A percentile compares a stretch with the other conserved stretches of the same genome.
Conservation (phyloP, 1,284 basidiomycete genomes). For the Papiliotrema fonsecae region DNA sequence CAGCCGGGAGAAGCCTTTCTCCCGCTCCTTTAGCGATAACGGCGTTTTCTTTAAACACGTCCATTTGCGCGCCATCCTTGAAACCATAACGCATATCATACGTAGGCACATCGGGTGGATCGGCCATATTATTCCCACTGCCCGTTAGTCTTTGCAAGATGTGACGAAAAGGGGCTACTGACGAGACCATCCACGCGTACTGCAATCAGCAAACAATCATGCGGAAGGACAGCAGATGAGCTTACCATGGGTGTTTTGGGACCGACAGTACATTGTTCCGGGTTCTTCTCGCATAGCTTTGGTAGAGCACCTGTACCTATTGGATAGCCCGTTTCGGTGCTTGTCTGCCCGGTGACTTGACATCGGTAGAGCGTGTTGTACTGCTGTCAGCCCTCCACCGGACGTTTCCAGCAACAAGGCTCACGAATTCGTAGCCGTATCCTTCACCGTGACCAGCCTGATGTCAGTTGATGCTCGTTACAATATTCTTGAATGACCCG, state of each 20-base stretch:
- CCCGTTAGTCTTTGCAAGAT: no score
- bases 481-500: no score
- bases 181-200: slow-evolving; percentile 13
- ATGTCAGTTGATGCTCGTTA: no score
- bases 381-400: background rate
- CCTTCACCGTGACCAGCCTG: slow-evolving; percentile 12
- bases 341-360: slow-evolving; percentile 53
- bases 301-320: slow-evolving; percentile 49
- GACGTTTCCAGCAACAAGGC: background rate
- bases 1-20: background rate
- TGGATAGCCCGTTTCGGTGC: slow-evolving; percentile 47
- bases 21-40: background rate
- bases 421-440: slow-evolving; percentile 12
- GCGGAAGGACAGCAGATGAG: no score
- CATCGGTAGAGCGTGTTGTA: slow-evolving; percentile 75
- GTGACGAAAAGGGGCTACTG: no score
- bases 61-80: slow-evolving; percentile 22
- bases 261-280: slow-evolving; percentile 29
- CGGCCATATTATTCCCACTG: slow-evolving; percentile 57
- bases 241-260: slow-evolving; percentile 24
- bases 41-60: background rate
- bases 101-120: slow-evolving; percentile 14
- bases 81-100: slow-evolving; percentile 27
- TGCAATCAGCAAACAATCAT: background rate
- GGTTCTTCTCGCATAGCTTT: slow-evolving; percentile 27